These are phyloP conservation scores for Teratosphaeria zuluensis DNA, from an alignment of 2,329 filamentous ascomycete genomes.

Conservation along the genomic window DNA sequence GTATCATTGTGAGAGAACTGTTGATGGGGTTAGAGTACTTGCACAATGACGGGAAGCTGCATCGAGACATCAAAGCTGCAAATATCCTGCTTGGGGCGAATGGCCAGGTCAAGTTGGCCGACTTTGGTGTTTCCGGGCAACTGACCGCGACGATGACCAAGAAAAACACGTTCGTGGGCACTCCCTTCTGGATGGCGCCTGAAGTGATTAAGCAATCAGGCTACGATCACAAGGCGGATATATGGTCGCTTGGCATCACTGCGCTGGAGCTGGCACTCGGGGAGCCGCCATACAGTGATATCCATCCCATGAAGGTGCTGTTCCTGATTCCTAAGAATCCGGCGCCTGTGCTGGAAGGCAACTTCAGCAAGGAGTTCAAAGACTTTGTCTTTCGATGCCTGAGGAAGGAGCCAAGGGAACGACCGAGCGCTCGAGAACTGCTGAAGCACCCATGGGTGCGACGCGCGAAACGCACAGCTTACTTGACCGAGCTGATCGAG, in stretches of 20 bases:
- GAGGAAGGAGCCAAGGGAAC: conserved; percentile 77
- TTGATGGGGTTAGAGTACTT: conserved; percentile 86
- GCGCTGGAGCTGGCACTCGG: conserved; percentile 85
- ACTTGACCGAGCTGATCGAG: conserved; percentile 91
- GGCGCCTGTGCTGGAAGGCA: conserved; percentile 58
- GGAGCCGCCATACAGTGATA: conserved; percentile 89
- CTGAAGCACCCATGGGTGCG: conserved; percentile 84
- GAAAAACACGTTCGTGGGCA: conserved; percentile 98
- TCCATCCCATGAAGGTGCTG: conserved; percentile 96
- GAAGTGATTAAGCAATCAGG: conserved; percentile 98
- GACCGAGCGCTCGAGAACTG: conserved; percentile 77
- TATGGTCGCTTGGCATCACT: conserved; percentile 94
- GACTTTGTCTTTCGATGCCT: conserved; percentile 57
- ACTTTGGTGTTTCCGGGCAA: conserved; percentile 95
- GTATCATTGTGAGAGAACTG: conserved; percentile 85
- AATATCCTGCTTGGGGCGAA: conserved; percentile 83
- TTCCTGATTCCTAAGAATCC: conserved; percentile 95
- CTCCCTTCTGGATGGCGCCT: conserved; percentile 98
- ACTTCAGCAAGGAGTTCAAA: conserved; percentile 40
- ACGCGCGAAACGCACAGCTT: conserved; percentile 89
- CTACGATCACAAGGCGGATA: conserved; percentile 95
- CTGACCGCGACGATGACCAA: conserved; percentile 97
- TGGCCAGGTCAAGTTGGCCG: conserved; percentile 92
- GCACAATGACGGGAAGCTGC: conserved; percentile 89
- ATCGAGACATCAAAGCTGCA: conserved; percentile 96